Conservation (phyloP, 2,329 filamentous ascomycete genomes). For the Tetracladium maxilliforme region DNA sequence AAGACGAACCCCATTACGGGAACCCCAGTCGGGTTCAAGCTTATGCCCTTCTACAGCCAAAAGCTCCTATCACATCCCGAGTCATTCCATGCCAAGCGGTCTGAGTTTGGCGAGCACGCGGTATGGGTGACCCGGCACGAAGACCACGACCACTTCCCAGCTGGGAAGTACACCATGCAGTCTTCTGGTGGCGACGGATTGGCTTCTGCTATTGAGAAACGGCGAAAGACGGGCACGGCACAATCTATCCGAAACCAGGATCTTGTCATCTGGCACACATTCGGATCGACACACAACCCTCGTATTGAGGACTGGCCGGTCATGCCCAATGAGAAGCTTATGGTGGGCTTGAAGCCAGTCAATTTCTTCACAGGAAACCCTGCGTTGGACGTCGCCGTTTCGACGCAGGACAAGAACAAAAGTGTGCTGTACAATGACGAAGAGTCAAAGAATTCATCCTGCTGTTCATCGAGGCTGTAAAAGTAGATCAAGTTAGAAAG, state of each 20-base stretch:
- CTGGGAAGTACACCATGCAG: slow-evolving; percentile 40
- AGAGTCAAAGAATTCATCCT: too few species aligned
- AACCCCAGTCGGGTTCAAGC: not conserved
- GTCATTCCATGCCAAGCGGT: slow-evolving; percentile 30
- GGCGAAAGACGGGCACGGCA: slow-evolving; percentile 23
- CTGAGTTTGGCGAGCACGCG: slow-evolving; percentile 37
- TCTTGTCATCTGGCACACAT: slow-evolving; percentile 42
- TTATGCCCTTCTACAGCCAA: slow-evolving; percentile 35
- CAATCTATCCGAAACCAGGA: slow-evolving; percentile 30
- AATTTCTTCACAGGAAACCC: slow-evolving; percentile 2
- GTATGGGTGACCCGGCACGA: slow-evolving; percentile 39
- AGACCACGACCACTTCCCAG: slow-evolving; percentile 35
- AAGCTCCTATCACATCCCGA: slow-evolving; percentile 34
- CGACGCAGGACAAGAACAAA: slow-evolving; percentile 25
- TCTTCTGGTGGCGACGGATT: slow-evolving; percentile 36
- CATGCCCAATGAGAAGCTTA: slow-evolving; percentile 50
- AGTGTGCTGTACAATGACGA: slow-evolving; percentile 9
- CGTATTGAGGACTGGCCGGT: slow-evolving; percentile 53
- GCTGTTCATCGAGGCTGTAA: too few species aligned
- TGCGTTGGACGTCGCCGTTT: slow-evolving; percentile 16
- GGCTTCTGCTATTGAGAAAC: slow-evolving; percentile 20
- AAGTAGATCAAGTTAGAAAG: too few species aligned
- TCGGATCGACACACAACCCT: slow-evolving; percentile 47
- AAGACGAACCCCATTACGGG: not conserved
- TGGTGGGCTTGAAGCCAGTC: slow-evolving; percentile 2